A percentile compares a stretch with the other conserved stretches of the same genome.
Evolutionary conservation across 176 grass and related monocot species (phyloP).

Genomic region (Otatea glauca): DNA sequence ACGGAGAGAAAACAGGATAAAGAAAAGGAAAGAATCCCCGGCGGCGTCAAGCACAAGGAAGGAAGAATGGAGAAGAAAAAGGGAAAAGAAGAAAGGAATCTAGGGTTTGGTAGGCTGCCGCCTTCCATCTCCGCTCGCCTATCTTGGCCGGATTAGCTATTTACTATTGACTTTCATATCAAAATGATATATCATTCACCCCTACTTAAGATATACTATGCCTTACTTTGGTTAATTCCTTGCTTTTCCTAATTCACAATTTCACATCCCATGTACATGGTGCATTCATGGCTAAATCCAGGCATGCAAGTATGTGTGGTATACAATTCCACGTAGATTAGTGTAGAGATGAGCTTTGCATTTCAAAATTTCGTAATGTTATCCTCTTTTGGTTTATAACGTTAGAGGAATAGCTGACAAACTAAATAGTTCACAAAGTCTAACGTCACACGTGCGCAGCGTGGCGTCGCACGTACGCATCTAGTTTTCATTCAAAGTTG

Average conservation of each 20-base stretch:
- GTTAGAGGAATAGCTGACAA: no score
- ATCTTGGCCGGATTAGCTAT: slow-evolving; percentile 3
- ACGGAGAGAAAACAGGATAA: background rate
- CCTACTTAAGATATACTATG: background rate
- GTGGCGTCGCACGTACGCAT: no score
- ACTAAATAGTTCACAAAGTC: no score
- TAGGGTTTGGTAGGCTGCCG: slow-evolving; percentile 34
- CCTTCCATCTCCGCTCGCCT: background rate
- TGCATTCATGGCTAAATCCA: no score
- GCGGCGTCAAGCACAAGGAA: background rate
- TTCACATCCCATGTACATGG: slow-evolving; percentile 26
- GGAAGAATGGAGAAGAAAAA: slow-evolving; percentile 8
- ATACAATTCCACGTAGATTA: no score
- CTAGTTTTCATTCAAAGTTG: no score
- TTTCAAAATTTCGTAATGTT: no score
- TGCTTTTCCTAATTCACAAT: background rate
- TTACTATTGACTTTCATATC: slow-evolving; percentile 26
- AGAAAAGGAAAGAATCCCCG: slow-evolving; percentile 35
- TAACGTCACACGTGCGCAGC: no score
- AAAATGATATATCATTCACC: background rate
- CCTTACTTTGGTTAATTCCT: background rate
- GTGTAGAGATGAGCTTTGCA: no score
- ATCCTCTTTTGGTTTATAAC: no score
- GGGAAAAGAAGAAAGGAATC: slow-evolving; percentile 43
- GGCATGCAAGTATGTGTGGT: no score